Evolutionary conservation across 257 asterid genomes (phyloP), one percentile per base, ranked within the genome.

Genomic region (Pogostemon cablin): DNA sequence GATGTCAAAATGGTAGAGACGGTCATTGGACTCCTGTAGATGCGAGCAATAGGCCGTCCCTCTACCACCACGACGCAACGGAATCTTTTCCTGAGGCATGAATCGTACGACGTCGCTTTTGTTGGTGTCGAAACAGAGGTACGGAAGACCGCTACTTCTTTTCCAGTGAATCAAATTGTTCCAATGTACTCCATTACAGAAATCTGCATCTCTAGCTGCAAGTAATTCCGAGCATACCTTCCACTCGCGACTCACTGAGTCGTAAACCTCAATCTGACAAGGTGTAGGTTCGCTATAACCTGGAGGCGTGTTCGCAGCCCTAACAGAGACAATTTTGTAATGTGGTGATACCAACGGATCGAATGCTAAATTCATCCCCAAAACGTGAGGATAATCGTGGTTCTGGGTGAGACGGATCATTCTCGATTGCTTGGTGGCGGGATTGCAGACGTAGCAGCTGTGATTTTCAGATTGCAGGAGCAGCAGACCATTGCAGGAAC

Each of bases 391-490:
- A 42, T 39, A 69, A 25, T 56, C 5, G 17, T 79, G n/a, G 5
- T 11, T 54, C 0, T 9, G 5, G 32, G 60, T 12, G 17, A 79
- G 78, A 15, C 4, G 9, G 7, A 79, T 48, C 9, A 52, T 60
- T 66, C 68, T 70, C 0, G 68, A 74, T 43, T 69, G 32, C 42
- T 20, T 69, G 0, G 79, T 78, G 43, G 77, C 74, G 8, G 82
- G 67, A 15, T 74, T 79, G 50, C 74, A 71, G 10, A 78, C 41
- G 12, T 15, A 15, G 15, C 42, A 6, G 60, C 49, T 46, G 17
- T 61, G 12, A n/a, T 42, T 9, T 4, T 35, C 65, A 6, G n/a
- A 75, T 52, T 53, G 49, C 52, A 75, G 67, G 54, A 43, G 17
- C 12, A 68, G 44, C 38, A 75, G 17, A 12, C 79, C 75, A 9